Percentiles rank a stretch among this genome's conserved stretches.
phyloP scores from a whole-genome alignment of 2,329 filamentous ascomycete genomes.

The Hypoxylon sp. region DNA sequence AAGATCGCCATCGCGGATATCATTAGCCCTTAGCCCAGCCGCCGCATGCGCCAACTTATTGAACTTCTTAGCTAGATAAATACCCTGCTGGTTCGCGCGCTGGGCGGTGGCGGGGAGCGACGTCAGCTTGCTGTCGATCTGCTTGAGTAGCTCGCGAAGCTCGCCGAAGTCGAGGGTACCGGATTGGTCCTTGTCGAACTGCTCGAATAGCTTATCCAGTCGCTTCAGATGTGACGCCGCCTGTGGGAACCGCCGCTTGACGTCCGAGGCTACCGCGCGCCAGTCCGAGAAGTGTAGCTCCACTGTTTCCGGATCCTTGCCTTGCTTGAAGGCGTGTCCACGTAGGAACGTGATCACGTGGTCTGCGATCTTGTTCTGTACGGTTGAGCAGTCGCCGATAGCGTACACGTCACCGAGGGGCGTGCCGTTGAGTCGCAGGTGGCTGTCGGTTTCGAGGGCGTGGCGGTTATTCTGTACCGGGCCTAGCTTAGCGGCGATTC shows the following conservation, averaged over 20 bases:
- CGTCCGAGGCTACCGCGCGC: constrained; percentile 82
- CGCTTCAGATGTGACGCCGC: constrained; percentile 85
- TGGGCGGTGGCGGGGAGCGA: constrained; percentile 95
- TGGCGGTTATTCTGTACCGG: constrained; percentile 84
- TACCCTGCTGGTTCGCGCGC: constrained; percentile 93
- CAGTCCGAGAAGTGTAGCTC: constrained; percentile 89
- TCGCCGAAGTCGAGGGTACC: constrained; percentile 96
- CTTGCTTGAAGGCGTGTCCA: constrained; percentile 88
- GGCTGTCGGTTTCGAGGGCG: constrained; percentile 92
- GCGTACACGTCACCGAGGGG: constrained; percentile 95
- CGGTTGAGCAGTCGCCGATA: constrained; percentile 93
- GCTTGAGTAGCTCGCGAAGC: constrained; percentile 83
- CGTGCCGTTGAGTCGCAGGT: constrained; percentile 87
- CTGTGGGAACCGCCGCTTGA: constrained; percentile 91
- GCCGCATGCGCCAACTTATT: constrained; percentile 85
- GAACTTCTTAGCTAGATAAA: constrained; percentile 92
- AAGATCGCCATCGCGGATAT: constrained; percentile 86
- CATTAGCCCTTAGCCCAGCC: constrained; percentile 78
- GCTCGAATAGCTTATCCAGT: constrained; percentile 87
- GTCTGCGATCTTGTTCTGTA: constrained; percentile 96
- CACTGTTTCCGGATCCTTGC: constrained; percentile 87
- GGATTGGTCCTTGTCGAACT: constrained; percentile 92
- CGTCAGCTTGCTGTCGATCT: constrained; percentile 95
- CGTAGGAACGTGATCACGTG: constrained; percentile 91
- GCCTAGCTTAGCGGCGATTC: constrained; percentile 78